Evolutionary conservation across 1,284 basidiomycete species (phyloP), one percentile per base, ranked within the genome.

Genomic region (Meira miltonrushii): DNA sequence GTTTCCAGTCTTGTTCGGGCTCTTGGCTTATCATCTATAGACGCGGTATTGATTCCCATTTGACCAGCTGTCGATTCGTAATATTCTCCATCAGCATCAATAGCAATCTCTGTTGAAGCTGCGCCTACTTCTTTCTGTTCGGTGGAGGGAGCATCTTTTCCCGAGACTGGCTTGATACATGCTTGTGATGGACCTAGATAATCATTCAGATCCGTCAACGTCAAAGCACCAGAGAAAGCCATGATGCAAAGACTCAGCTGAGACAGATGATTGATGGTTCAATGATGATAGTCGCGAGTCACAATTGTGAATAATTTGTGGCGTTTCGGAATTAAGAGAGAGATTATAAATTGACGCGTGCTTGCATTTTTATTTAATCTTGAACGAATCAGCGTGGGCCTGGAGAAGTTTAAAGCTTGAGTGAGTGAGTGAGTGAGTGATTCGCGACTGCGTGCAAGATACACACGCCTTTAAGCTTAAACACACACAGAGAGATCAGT

Each of bases 181-280:
- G 89, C 88, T 81, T 97, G 94, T 1, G 92, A 90, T 2, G 95
- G 95, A 0, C 92, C 91, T 52, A 99, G 89, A 79, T 94, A 99
- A 81, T 98, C 95, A 79, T 97, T 97, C 48, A 99, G 84, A 79
- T 98, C 94, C 17, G 91, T 92, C 39, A 95, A 81, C 0, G 73
- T 72, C 47, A 94, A 81, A 39, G 90, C 89, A 65, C 90, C 89
- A 70, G 90, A 91, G 80, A 92, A 92, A n/a, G 87, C 84, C 90
- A 93, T 93, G 3, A 43, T 43, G 41, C 28, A 4, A 33, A 33
- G 28, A 8, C 28, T n/a, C 28, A 33, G 28, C 28, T 33, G 28
- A 33, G 28, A 33, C 8, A 8, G 28, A 33, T 33, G 28, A 8
- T 33, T 3, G 28, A 4, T 3, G 4, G 3, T 8, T 33, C 28